Percentiles rank a stretch among this genome's conserved stretches.
Evolutionary conservation across 352 stramenopile genomes (phyloP).

Genomic region (Stephanocyclus meneghinianus): DNA sequence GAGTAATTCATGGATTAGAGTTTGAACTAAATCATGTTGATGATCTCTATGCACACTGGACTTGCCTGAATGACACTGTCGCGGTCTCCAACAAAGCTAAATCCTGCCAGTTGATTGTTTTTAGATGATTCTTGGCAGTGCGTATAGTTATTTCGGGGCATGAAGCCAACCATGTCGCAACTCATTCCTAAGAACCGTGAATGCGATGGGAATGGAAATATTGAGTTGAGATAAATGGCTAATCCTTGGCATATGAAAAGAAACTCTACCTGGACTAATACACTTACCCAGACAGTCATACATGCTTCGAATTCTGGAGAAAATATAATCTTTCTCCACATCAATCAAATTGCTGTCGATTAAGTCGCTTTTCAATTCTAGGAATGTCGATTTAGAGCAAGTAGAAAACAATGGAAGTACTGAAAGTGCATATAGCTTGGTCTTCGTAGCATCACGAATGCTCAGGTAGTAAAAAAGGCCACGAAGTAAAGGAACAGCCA

Average conservation of each 20-base stretch:
- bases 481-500: slow-evolving; percentile 76
- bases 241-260: neutral
- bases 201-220: neutral
- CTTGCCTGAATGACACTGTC: slow-evolving; percentile 24
- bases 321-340: slow-evolving; percentile 62
- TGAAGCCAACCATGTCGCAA: slow-evolving; percentile 70
- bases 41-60: too few relatives aligned
- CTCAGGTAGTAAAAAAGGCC: slow-evolving; percentile 69
- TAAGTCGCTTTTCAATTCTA: slow-evolving; percentile 69
- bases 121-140: slow-evolving; percentile 27
- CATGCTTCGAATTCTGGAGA: slow-evolving; percentile 64
- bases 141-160: slow-evolving; percentile 26
- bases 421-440: slow-evolving; percentile 76
- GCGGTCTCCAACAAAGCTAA: slow-evolving; percentile 32
- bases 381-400: slow-evolving; percentile 60
- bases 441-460: slow-evolving; percentile 54
- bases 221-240: neutral
- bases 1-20: neutral
- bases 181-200: slow-evolving; percentile 45
- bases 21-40: too few relatives aligned
- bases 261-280: neutral
- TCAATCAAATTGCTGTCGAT: slow-evolving; percentile 60
- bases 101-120: slow-evolving; percentile 40
- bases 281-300: slow-evolving; percentile 74
- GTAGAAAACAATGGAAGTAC: slow-evolving; percentile 72